Conservation (phyloP, 2,329 filamentous ascomycete species). For the Colletotrichum eremochloae region DNA sequence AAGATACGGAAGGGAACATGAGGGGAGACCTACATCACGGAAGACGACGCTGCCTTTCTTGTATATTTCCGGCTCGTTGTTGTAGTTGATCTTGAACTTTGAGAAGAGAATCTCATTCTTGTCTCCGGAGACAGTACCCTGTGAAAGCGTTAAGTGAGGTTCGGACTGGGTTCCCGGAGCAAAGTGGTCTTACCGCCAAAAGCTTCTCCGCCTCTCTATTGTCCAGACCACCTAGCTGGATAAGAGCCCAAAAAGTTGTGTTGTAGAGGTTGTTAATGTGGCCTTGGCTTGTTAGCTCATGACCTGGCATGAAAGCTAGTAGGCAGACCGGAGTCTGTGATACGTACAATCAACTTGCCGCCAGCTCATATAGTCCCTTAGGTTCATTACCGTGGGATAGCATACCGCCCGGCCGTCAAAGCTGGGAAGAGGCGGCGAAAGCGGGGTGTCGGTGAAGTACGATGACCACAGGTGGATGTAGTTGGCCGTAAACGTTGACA, state of each 20-base stretch:
- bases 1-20: no score
- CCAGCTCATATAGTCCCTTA: conserved; percentile 97
- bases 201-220: conserved; percentile 84
- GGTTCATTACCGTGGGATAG: conserved; percentile 85
- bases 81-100: conserved; percentile 94
- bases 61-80: conserved; percentile 92
- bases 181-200: conserved; percentile 71
- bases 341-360: conserved; percentile 91
- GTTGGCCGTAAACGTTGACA: conserved; percentile 93
- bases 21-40: conserved; percentile 72
- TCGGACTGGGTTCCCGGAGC: neutral
- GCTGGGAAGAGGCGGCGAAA: conserved; percentile 83
- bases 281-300: conserved; percentile 61
- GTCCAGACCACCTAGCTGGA: conserved; percentile 81
- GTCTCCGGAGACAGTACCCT: conserved; percentile 87
- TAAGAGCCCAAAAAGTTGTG: conserved; percentile 93
- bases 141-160: neutral
- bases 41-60: conserved; percentile 95
- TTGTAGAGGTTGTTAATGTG: conserved; percentile 99
- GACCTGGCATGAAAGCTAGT: neutral
- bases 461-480: conserved; percentile 86
- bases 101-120: conserved; percentile 98
- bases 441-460: conserved; percentile 78
- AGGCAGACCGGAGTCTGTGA: neutral
- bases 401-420: conserved; percentile 94